phyloP scores from a whole-genome alignment of 2,329 filamentous ascomycete genomes.

The Fusarium nodosum region DNA sequence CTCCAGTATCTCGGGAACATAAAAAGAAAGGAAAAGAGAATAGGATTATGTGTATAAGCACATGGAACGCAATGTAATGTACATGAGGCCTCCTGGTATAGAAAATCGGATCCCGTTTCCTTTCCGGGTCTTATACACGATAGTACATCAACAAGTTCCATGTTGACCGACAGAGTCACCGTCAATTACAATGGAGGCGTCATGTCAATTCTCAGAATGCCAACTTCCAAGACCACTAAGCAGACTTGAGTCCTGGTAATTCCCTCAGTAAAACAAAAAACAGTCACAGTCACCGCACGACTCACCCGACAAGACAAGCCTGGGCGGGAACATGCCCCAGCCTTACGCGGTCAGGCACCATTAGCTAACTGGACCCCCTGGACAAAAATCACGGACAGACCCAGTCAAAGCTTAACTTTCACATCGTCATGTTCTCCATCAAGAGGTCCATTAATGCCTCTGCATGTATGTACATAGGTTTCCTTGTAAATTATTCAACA shows the following conservation, averaged over 20 bases:
- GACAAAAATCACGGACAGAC: background rate
- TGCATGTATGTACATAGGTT: background rate
- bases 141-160: background rate
- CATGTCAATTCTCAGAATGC: conserved; percentile 18
- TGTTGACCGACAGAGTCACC: conserved; percentile 27
- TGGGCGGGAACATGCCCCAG: conserved; percentile 10
- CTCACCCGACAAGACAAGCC: background rate
- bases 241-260: conserved; percentile 23
- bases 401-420: background rate
- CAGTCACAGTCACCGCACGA: conserved; percentile 1
- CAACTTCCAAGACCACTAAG: conserved; percentile 7
- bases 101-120: background rate
- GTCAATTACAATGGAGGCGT: conserved; percentile 33
- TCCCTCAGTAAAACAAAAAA: conserved; percentile 28
- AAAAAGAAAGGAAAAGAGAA: conserved; percentile 8
- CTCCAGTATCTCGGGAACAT: conserved; percentile 24
- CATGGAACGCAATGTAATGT: background rate
- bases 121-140: background rate
- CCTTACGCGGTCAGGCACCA: conserved; percentile 38
- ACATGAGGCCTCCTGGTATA: background rate
- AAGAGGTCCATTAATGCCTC: conserved; percentile 19
- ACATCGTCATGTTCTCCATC: conserved; percentile 13
- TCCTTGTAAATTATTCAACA: conserved; percentile 1
- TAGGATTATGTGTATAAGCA: background rate
- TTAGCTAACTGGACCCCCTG: conserved; percentile 10